These are phyloP conservation scores for Saccharata proteae DNA, from an alignment of 2,329 filamentous ascomycete species.

Conservation along the genomic window DNA sequence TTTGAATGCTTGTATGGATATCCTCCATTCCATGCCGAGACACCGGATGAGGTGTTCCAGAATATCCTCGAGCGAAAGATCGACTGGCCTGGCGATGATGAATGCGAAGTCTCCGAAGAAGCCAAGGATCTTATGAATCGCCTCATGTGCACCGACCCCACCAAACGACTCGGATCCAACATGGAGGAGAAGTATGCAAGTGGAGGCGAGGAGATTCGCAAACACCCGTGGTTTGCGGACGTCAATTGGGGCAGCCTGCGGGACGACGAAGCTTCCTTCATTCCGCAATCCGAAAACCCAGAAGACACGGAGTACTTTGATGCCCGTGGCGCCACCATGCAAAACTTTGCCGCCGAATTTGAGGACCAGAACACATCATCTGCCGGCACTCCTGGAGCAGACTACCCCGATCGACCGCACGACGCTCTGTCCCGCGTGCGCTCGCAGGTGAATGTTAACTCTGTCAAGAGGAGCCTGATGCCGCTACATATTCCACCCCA, in stretches of 20 bases:
- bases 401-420: conserved; percentile 83
- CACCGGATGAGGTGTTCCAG: conserved; percentile 89
- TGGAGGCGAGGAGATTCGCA: conserved; percentile 84
- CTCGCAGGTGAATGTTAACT: conserved; percentile 67
- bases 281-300: conserved; percentile 82
- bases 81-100: conserved; percentile 82
- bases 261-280: conserved; percentile 93
- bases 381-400: conserved; percentile 53
- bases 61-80: conserved; percentile 87
- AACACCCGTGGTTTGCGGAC: conserved; percentile 76
- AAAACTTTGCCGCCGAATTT: conserved; percentile 86
- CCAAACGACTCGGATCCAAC: conserved; percentile 74
- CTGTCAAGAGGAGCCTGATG: conserved; percentile 84
- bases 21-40: conserved; percentile 82
- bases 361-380: conserved; percentile 76
- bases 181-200: conserved; percentile 67
- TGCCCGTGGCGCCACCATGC: conserved; percentile 75
- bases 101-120: conserved; percentile 63
- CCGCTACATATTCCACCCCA: conserved; percentile 93
- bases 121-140: conserved; percentile 92
- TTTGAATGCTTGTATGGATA: conserved; percentile 93
- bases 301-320: conserved; percentile 99
- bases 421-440: conserved; percentile 86
- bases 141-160: conserved; percentile 73
- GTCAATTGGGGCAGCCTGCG: conserved; percentile 82